Conservation (phyloP, 768 basidiomycete genomes). For the Russula vinacea region DNA sequence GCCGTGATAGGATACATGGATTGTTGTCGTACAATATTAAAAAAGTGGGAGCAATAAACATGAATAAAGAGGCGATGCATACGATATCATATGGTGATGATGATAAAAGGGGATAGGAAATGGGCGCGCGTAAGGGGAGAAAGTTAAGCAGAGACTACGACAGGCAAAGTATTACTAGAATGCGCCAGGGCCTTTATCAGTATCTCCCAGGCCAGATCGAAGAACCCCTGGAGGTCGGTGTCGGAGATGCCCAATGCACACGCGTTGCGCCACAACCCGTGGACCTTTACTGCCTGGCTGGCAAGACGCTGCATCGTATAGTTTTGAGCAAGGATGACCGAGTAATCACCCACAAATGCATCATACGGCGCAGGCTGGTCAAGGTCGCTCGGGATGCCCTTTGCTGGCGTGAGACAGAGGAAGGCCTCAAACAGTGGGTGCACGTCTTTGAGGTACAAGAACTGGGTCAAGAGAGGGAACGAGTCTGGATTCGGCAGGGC, state of each 20-base stretch:
- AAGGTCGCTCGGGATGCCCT: slow-evolving; percentile 18
- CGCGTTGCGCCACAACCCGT: slow-evolving; percentile 52
- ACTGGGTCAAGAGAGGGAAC: slow-evolving; percentile 58
- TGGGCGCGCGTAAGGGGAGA: neutral
- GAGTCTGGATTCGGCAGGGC: slow-evolving; percentile 59
- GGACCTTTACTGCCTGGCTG: slow-evolving; percentile 38
- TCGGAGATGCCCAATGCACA: slow-evolving; percentile 52
- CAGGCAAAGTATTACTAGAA: slow-evolving; percentile 9
- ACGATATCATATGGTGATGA: neutral
- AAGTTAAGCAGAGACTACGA: neutral
- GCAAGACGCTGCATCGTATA: slow-evolving; percentile 38
- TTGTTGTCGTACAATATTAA: slow-evolving; percentile 12
- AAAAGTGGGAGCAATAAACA: slow-evolving; percentile 21
- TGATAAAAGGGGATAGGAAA: neutral
- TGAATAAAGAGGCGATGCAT: slow-evolving; percentile 11
- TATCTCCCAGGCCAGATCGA: slow-evolving; percentile 52
- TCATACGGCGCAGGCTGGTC: slow-evolving; percentile 18
- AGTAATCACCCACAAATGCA: slow-evolving; percentile 20
- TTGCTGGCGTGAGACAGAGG: slow-evolving; percentile 33
- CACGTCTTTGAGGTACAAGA: slow-evolving; percentile 62
- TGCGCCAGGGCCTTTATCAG: slow-evolving; percentile 43
- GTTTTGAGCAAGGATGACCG: slow-evolving; percentile 32
- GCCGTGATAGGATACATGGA: slow-evolving; percentile 13
- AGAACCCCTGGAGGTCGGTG: slow-evolving; percentile 43
- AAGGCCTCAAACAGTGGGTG: slow-evolving; percentile 51